Evolutionary conservation across 768 basidiomycete species (phyloP).

Genomic region (Punctularia strigosozonata): DNA sequence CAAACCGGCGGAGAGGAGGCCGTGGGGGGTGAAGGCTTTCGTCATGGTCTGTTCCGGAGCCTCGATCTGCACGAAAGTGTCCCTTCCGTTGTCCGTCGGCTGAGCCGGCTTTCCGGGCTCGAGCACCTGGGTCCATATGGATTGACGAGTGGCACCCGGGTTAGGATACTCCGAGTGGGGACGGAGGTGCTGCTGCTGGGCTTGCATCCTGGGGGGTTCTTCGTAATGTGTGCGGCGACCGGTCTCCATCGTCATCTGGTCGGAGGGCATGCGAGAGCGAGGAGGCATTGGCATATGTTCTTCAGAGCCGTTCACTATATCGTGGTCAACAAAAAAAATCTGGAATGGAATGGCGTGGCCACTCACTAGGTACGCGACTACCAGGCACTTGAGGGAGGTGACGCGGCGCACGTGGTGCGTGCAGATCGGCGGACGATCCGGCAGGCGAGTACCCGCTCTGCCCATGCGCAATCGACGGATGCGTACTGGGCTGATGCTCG

Average conservation of each 20-base stretch:
- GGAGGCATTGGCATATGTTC: neutral
- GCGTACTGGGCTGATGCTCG: too few species aligned
- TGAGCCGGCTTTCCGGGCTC: constrained; percentile 39
- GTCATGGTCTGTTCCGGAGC: constrained; percentile 63
- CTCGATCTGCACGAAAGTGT: constrained; percentile 70
- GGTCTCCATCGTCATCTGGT: constrained; percentile 41
- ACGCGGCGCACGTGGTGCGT: too few species aligned
- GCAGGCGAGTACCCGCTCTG: too few species aligned
- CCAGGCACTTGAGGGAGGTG: too few species aligned
- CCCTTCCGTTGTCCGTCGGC: constrained; percentile 23
- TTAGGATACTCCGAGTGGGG: constrained; percentile 45
- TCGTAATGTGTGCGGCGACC: constrained; percentile 47
- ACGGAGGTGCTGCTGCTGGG: constrained; percentile 22
- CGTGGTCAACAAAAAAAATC: too few species aligned
- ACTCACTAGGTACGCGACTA: too few species aligned
- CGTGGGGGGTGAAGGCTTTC: constrained; percentile 91
- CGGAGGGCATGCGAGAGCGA: constrained; percentile 30
- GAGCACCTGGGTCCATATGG: constrained; percentile 83
- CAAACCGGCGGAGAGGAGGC: constrained; percentile 86
- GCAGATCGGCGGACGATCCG: too few species aligned
- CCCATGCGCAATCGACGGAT: too few species aligned
- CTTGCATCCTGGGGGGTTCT: constrained; percentile 21
- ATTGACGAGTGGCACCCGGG: constrained; percentile 47
- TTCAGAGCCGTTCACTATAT: too few species aligned
- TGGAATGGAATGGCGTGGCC: too few species aligned